Evolutionary conservation across 176 grass and related monocot genomes (phyloP), one percentile per base, ranked within the genome.

Genomic region (Miscanthus lutarioriparius): DNA sequence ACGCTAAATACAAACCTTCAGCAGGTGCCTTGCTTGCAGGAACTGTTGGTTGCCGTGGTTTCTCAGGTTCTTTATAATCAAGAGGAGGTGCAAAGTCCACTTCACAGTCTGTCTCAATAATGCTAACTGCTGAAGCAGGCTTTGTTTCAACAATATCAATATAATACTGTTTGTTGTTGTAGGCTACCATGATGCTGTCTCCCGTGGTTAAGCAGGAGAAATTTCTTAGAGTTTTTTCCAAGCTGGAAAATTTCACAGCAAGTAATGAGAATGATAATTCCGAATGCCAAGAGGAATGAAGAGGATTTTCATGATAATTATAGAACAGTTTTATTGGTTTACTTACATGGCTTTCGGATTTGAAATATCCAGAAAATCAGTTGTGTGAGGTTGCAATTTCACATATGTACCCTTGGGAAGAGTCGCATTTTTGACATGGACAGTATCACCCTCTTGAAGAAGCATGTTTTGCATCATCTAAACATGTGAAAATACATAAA

Each of bases 401-500:
- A 86, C 96, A 72, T 91, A 98, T 82, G 84, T 92, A 40, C 91
- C 96, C 87, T 98, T 98, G 47, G 85, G 91, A 80, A 98, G 89
- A 62, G 77, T 91, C 14, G 89, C 78, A 43, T 92, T 95, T 76
- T 91, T 95, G 2, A 98, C 70, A 84, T 23, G 85, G 14, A 98
- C 85, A 70, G 35, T 70, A 12, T 94, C 91, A 85, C 96, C 93
- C 71, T 94, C 96, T 94, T 92, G 59, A 80, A 99, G 90, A 84
- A 99, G 91, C 91, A 99, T 92, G 92, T 99, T 99, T 92, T 96
- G 91, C 93, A 99, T 99, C 96, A 96, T 94, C 96, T 99, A 84
- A 15, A 82, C 27, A 66, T 49, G 82, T 64, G 36, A 79, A 12
- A 70, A 64, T n/a, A 84, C 67, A 33, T 51, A 19, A 26, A 26